Conservation (phyloP, 768 basidiomycete species). For the Collybia sordida region DNA sequence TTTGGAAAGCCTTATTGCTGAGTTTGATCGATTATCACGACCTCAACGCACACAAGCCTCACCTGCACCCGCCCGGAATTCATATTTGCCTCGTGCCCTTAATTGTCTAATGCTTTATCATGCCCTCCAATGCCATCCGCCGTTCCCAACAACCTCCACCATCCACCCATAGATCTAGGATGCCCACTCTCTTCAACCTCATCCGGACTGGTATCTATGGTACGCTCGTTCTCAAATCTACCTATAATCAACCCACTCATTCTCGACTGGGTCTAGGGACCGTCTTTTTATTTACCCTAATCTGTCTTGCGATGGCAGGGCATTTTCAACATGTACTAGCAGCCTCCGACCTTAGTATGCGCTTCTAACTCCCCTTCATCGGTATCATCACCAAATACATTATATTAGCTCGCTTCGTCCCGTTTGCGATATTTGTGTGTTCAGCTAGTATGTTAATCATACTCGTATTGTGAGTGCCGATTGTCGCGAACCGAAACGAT, state of each 20-base stretch:
- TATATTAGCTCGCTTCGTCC: constrained; percentile 75
- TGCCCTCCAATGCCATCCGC: constrained; percentile 29
- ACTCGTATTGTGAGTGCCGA: constrained; percentile 54
- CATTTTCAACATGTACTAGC: constrained; percentile 73
- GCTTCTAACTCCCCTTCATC: constrained; percentile 6
- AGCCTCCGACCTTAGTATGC: constrained; percentile 79
- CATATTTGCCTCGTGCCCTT: constrained; percentile 49
- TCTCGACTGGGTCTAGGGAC: constrained; percentile 40
- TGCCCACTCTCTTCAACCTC: constrained; percentile 74
- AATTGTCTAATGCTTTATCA: constrained; percentile 41
- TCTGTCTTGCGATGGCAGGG: constrained; percentile 77
- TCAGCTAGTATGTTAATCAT: constrained; percentile 69
- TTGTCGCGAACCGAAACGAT: neutral
- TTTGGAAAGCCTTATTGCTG: neutral
- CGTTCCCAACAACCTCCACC: constrained; percentile 21
- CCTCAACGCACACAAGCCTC: constrained; percentile 7
- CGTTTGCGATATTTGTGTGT: constrained; percentile 82
- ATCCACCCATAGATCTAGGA: constrained; percentile 37
- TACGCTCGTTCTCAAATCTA: constrained; percentile 22
- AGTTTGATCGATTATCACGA: constrained; percentile 11
- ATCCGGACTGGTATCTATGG: constrained; percentile 69
- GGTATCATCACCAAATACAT: constrained; percentile 1
- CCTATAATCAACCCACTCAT: neutral
- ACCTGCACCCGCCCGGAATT: constrained; percentile 19
- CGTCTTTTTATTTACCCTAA: constrained; percentile 71